Evolutionary conservation across 1,284 basidiomycete genomes (phyloP).

Genomic region (Pseudozyma pruni): DNA sequence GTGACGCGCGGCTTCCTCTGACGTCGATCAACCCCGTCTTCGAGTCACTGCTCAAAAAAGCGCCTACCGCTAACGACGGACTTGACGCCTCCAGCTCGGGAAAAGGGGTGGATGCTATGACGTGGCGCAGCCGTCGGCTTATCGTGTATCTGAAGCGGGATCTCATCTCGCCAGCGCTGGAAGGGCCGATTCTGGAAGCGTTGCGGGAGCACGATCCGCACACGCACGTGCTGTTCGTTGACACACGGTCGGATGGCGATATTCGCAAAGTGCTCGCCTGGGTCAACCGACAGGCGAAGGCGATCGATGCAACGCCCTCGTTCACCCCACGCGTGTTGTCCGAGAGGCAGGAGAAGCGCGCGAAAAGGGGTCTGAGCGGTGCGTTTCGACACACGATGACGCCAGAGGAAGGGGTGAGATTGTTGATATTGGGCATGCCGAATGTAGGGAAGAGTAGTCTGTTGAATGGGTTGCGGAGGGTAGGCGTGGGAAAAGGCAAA

Average conservation of each 20-base stretch:
- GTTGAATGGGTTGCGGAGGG: constrained; percentile 87
- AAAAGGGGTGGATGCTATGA: constrained; percentile 52
- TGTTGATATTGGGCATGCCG: constrained; percentile 80
- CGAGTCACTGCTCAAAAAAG: constrained; percentile 59
- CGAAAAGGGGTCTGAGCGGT: constrained; percentile 57
- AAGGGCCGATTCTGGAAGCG: constrained; percentile 72
- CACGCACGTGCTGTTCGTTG: constrained; percentile 71
- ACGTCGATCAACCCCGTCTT: constrained; percentile 89
- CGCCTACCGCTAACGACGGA: constrained; percentile 47
- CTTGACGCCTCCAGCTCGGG: constrained; percentile 2
- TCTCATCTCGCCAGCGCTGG: constrained; percentile 83
- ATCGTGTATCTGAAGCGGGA: constrained; percentile 94
- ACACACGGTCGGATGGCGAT: constrained; percentile 70
- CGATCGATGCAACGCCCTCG: constrained; percentile 16
- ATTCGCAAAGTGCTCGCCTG: constrained; percentile 70
- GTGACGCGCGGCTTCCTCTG: constrained; percentile 90
- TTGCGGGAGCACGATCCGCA: constrained; percentile 68
- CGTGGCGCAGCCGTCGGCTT: constrained; percentile 72
- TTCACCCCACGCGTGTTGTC: constrained; percentile 5
- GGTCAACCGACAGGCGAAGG: constrained; percentile 58
- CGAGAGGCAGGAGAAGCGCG: constrained; percentile 32
- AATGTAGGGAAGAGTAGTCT: constrained; percentile 98
- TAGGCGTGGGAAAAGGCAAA: constrained; percentile 86
- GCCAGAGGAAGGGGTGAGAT: constrained; percentile 62
- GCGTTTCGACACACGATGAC: constrained; percentile 64